Base-by-base conservation (phyloP, 768 basidiomycete species). In the Hypholoma sublateritium region DNA sequence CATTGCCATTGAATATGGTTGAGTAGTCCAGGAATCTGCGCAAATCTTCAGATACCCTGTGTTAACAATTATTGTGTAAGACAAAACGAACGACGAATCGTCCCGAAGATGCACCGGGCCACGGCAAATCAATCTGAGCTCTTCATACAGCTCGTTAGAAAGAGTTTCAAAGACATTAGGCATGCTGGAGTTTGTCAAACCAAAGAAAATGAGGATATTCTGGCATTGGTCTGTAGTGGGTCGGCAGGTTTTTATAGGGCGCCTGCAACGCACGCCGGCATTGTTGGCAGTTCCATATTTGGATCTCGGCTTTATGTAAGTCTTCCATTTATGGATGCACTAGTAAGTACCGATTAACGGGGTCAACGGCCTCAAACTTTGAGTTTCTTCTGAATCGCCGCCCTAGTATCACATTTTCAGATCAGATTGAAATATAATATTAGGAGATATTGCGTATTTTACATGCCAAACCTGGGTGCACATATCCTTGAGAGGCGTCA, bases 1-100 rank as follows among this genome's bases (percentile, higher is more conserved):
- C 80, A 54, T 89, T 89, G 4, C 90, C 91, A 61, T 93, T 93
- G 78, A 93, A 93, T 53, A 92, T 79, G 34, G 69, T 78, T 4
- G 77, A 73, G 59, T 76, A 78, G 57, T 81, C 79, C 12, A 60
- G 50, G 63, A 84, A 84, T 19, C 81, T 82, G 58, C 13, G 25
- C 44, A 49, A 52, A 57, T 47, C 42, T 11, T 19, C 14, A 41
- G 28, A 28, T 36, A 12, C 34, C 6, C n/a, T 1, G 13, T 16
- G 25, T 55, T 19, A 32, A 28, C 39, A 28, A n/a, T 43, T 9
- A 41, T 32, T 46, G 46, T 25, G 25, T 17, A 13, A 42, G 39
- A 22, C 16, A 43, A 37, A 37, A 24, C 51, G 53, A 65, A 81
- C 82, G 72, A 73, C 17, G 74, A 58, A 56, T 81, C 75, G 32